Conservation (phyloP, 2,329 filamentous ascomycete species). For the Colletotrichum tabaci region DNA sequence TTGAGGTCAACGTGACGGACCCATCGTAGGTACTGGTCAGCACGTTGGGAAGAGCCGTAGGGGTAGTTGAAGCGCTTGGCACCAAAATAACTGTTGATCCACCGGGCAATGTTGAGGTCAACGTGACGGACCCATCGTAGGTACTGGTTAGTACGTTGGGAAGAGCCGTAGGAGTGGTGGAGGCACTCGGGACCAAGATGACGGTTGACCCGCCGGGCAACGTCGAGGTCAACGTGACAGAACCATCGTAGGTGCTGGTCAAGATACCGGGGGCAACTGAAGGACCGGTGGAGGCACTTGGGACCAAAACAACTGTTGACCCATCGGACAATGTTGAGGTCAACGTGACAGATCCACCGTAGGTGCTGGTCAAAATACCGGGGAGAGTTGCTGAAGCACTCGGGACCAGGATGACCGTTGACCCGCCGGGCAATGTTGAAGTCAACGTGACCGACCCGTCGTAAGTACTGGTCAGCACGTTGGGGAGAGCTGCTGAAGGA, state of each 20-base stretch:
- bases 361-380: neutral
- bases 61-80: neutral
- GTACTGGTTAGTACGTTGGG: slow-evolving; percentile 10
- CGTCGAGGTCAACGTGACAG: neutral
- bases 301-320: neutral
- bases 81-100: neutral
- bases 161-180: neutral
- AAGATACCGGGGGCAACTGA: neutral
- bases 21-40: slow-evolving; percentile 1
- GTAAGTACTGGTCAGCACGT: neutral
- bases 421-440: neutral
- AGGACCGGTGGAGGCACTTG: neutral
- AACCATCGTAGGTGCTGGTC: slow-evolving; percentile 12
- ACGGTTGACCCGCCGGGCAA: neutral
- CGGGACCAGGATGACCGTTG: slow-evolving; percentile 1
- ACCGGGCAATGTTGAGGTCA: slow-evolving; percentile 9
- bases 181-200: neutral
- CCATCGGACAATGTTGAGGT: slow-evolving; percentile 6
- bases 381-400: neutral
- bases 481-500: neutral
- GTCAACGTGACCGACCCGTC: slow-evolving; percentile 15
- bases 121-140: slow-evolving; percentile 19
- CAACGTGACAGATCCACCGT: slow-evolving; percentile 4
- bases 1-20: slow-evolving; percentile 16
- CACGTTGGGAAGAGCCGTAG: neutral